phyloP scores from a whole-genome alignment of 345 rosid genomes.

The Hirschfeldia incana region DNA sequence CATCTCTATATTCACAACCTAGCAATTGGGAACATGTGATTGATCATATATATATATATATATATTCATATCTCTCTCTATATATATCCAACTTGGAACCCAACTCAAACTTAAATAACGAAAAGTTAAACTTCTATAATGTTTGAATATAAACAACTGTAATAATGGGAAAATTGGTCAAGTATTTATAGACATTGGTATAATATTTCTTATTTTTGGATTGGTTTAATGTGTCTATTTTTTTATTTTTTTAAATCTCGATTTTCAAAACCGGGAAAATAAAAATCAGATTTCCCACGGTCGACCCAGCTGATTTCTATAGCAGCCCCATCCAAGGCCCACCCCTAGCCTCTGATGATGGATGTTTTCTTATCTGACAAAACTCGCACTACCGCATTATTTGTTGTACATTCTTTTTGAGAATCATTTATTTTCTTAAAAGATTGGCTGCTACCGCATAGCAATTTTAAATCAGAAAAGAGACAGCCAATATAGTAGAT shows the following conservation, averaged over 20 bases:
- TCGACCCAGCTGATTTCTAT: neutral
- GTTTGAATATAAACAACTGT: neutral
- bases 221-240: too few species aligned
- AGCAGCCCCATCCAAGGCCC: constrained; percentile 34
- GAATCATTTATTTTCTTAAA: neutral
- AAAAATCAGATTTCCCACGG: neutral
- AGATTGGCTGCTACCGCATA: neutral
- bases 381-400: neutral
- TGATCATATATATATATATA: too few species aligned
- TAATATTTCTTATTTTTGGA: too few species aligned
- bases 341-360: constrained; percentile 20
- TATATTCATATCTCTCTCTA: too few species aligned
- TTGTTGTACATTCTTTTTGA: constrained; percentile 1
- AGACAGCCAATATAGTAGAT: neutral
- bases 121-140: too few species aligned
- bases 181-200: too few species aligned
- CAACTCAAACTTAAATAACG: too few species aligned
- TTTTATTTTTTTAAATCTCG: too few species aligned
- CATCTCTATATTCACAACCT: too few species aligned
- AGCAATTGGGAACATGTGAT: too few species aligned
- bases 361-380: constrained; percentile 19
- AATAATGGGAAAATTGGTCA: neutral
- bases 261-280: too few species aligned
- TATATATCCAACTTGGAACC: neutral
- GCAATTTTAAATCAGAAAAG: neutral